Evolutionary conservation across 2,329 filamentous ascomycete genomes (phyloP).

Genomic region (Pseudocercospora cruenta): DNA sequence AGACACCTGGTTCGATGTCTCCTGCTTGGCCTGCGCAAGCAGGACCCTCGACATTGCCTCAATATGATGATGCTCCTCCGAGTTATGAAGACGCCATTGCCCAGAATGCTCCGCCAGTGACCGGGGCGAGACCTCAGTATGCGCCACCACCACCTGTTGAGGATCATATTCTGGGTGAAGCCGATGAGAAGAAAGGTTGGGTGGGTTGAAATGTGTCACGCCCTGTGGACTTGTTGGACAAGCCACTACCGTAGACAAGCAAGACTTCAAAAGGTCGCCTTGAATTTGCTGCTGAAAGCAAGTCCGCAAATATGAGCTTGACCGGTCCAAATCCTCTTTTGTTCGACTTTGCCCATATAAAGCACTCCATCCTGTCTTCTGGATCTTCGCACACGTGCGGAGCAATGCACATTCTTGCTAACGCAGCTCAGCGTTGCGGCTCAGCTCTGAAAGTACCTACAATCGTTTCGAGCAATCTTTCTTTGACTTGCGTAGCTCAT

Average conservation of each 20-base stretch:
- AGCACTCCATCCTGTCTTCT: too few species aligned
- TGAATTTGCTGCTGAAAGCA: neutral
- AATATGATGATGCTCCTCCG: conserved; percentile 68
- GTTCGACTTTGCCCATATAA: too few species aligned
- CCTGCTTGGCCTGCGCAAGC: conserved; percentile 21
- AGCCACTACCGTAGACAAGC: neutral
- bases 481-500: too few species aligned
- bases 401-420: too few species aligned
- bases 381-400: too few species aligned
- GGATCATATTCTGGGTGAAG: conserved; percentile 32
- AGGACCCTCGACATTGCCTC: conserved; percentile 16
- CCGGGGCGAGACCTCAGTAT: conserved; percentile 72
- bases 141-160: conserved; percentile 44
- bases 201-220: neutral
- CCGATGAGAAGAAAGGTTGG: conserved; percentile 40
- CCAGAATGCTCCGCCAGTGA: conserved; percentile 72
- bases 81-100: conserved; percentile 95
- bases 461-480: too few species aligned
- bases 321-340: too few species aligned
- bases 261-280: neutral
- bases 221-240: neutral
- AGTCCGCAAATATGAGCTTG: too few species aligned
- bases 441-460: too few species aligned
- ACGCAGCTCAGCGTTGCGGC: too few species aligned
- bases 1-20: conserved; percentile 17